Percentiles rank a stretch among this genome's conserved stretches.
Conservation (phyloP, 1,284 basidiomycete genomes). For the Naganishia liquefaciens region DNA sequence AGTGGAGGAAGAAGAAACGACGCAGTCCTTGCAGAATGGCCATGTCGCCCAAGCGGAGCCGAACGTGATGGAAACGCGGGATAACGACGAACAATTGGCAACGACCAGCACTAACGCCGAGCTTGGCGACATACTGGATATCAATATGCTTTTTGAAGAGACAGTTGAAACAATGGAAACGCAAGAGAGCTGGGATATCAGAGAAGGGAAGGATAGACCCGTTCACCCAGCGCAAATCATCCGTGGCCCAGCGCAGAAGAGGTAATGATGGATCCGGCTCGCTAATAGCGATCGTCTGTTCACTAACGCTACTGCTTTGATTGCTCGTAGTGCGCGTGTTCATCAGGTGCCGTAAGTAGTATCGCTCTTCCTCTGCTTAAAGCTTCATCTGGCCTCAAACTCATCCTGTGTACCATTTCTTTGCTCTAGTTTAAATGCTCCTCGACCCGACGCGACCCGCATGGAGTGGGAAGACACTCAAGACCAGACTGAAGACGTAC, state of each 20-base stretch:
- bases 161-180: conserved; percentile 9
- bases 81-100: neutral
- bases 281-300: neutral
- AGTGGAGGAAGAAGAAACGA: conserved; percentile 1
- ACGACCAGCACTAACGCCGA: neutral
- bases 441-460: conserved; percentile 21
- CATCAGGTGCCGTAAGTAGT: neutral
- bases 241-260: neutral
- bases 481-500: neutral
- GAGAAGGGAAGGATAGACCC: conserved; percentile 13
- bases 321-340: neutral
- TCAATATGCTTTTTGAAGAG: neutral
- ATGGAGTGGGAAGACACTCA: conserved; percentile 29
- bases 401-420: too few relatives aligned
- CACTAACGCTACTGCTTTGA: neutral
- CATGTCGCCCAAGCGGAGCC: too few relatives aligned
- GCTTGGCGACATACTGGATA: neutral
- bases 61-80: too few relatives aligned
- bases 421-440: conserved; percentile 15
- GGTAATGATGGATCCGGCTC: neutral
- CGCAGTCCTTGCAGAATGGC: neutral
- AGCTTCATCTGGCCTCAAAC: too few relatives aligned
- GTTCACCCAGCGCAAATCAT: neutral
- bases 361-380: too few relatives aligned
- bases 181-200: conserved; percentile 19